Base-by-base conservation (phyloP, 495 filamentous ascomycete genomes). In the Aspergillus asperescens region DNA sequence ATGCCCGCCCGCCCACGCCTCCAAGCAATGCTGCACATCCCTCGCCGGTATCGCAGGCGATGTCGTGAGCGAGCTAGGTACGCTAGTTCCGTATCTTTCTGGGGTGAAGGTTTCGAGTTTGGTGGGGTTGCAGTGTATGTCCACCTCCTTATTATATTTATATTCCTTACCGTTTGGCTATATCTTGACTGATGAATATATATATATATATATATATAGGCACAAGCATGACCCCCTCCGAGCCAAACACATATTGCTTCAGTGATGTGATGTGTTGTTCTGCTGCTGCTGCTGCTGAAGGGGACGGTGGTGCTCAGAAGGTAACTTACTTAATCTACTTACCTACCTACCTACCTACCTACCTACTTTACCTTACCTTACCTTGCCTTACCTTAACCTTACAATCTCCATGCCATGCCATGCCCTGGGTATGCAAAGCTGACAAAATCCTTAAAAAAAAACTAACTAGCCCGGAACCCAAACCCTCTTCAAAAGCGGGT, bases 211-310 rank as follows among this genome's bases (percentile, higher is more conserved):
- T n/a, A n/a, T n/a, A n/a, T n/a, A 46, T 20, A 62, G 60, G 60
- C 31, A 28, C 13, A 15, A 29, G 22, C 2, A 73, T 73, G 66
- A 16, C 1, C 0, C 41, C 50, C 7, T 6, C 49, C 1, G 56
- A 58, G 0, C 27, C 47, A 0, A 62, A 63, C 8, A 37, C 52
- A 5, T n/a, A 53, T 5, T 73, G 70, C 48, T 7, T 47, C 0
- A 44, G 50, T 7, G 29, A 61, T 18, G 57, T 68, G 7, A 70
- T 73, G 67, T 73, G 70, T 47, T 73, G 68, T 55, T 42, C 39
- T 22, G 22, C 7, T 15, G 13, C 6, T n/a, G 39, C 7, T 6
- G 22, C 8, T 12, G 23, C 2, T 27, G 39, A 23, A 45, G 25
- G 55, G 43, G 9, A 25, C 35, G 35, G 6, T n/a, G 35, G 35